These are phyloP conservation scores for Mallotus japonicus DNA, from an alignment of 441 rosid genomes.

Conservation along the genomic window DNA sequence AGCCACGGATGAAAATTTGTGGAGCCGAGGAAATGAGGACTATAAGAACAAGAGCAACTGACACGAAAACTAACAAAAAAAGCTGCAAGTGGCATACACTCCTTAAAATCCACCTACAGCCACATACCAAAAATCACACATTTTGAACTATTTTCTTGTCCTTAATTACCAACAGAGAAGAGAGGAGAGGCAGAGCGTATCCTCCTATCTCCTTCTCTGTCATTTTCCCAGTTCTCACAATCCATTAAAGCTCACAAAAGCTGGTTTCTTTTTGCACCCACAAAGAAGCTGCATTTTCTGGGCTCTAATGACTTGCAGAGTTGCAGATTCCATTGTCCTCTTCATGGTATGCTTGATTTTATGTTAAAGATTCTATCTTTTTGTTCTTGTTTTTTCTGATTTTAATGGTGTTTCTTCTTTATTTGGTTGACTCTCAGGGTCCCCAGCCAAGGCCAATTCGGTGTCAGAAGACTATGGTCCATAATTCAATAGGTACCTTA, in stretches of 20 bases:
- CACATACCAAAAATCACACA: no score
- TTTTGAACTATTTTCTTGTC: no score
- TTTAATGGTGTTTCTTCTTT: not conserved
- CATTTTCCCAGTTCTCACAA: no score
- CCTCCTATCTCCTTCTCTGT: no score
- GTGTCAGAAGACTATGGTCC: constrained; percentile 41
- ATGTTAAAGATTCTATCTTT: not conserved
- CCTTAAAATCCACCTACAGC: no score
- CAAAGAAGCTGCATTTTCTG: not conserved
- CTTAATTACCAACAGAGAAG: no score
- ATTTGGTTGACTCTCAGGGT: constrained; percentile 47
- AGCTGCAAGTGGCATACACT: no score
- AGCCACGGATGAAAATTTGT: no score
- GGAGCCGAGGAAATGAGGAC: no score
- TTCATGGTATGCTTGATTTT: constrained; percentile 39
- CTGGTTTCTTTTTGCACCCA: not conserved
- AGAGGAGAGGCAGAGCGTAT: no score
- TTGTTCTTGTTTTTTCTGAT: not conserved
- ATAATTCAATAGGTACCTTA: constrained; percentile 51
- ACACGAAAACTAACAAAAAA: no score
- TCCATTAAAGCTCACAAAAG: not conserved
- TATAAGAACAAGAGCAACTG: no score
- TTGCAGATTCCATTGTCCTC: constrained; percentile 57
- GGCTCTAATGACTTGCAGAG: constrained; percentile 58
- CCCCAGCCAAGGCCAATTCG: constrained; percentile 43